These are phyloP conservation scores for Trametes cinnabarina DNA, from an alignment of 768 basidiomycete genomes.

Conservation along the genomic window DNA sequence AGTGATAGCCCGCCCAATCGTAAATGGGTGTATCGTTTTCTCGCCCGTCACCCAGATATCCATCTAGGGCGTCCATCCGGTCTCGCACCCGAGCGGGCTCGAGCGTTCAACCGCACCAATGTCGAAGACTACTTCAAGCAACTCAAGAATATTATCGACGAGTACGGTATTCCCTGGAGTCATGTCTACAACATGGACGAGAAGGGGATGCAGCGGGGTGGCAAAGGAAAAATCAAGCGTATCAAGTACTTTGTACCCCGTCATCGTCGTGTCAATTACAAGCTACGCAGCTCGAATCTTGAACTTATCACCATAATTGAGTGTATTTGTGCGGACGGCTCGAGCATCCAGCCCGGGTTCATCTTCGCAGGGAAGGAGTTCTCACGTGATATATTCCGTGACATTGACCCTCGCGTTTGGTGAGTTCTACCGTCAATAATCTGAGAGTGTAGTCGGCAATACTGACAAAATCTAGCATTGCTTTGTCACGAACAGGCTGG, in stretches of 20 bases:
- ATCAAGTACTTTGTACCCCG: slow-evolving; percentile 21
- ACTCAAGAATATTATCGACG: background rate
- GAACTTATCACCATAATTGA: slow-evolving; percentile 50
- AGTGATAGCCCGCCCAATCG: background rate
- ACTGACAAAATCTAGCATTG: slow-evolving; percentile 25
- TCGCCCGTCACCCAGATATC: slow-evolving; percentile 21
- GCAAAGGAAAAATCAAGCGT: background rate
- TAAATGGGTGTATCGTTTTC: slow-evolving; percentile 25
- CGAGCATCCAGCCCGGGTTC: slow-evolving; percentile 34
- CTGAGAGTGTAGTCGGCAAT: background rate
- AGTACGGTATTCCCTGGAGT: background rate
- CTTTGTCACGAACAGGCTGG: slow-evolving; percentile 41
- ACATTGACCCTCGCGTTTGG: slow-evolving; percentile 25
- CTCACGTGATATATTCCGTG: slow-evolving; percentile 27
- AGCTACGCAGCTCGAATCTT: slow-evolving; percentile 32
- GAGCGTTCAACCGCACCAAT: slow-evolving; percentile 32
- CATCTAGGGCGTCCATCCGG: slow-evolving; percentile 27
- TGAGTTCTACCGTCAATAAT: too few relatives aligned
- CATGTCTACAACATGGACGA: slow-evolving; percentile 30
- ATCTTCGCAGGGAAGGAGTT: slow-evolving; percentile 36
- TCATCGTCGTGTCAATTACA: slow-evolving; percentile 20
- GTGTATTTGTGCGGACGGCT: slow-evolving; percentile 41
- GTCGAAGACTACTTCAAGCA: slow-evolving; percentile 15
- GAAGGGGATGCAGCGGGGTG: slow-evolving; percentile 27
- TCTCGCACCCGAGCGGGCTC: slow-evolving; percentile 34